phyloP scores from a whole-genome alignment of 176 grass and related monocot species.

The Phyllostachys edulis region DNA sequence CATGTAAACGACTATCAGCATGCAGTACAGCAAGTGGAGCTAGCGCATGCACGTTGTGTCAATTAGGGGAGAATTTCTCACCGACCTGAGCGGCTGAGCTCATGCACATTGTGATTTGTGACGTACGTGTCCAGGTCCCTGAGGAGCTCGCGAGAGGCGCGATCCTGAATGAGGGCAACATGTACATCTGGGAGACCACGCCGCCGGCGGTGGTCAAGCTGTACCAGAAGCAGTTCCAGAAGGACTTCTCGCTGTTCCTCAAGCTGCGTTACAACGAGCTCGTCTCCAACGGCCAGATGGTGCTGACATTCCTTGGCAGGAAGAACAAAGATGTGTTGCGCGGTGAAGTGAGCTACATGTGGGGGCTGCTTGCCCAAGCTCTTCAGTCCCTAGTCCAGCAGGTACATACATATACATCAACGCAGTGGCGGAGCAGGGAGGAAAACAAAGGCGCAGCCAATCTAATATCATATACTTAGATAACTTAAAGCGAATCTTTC shows the following conservation, averaged over 20 bases:
- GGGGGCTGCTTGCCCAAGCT: conserved; percentile 30
- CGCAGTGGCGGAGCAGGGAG: not conserved
- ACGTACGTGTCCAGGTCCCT: conserved; percentile 26
- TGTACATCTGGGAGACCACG: conserved; percentile 46
- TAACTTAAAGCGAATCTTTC: not conserved
- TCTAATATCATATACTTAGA: not conserved
- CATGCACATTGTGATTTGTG: not conserved
- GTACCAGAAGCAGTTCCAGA: conserved; percentile 38
- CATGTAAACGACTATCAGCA: not conserved
- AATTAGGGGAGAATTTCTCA: not conserved
- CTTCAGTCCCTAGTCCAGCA: conserved; percentile 43
- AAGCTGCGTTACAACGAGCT: conserved; percentile 38
- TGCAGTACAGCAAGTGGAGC: too few species aligned
- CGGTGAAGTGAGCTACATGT: conserved; percentile 32
- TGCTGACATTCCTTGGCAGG: conserved; percentile 54
- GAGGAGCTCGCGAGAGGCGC: conserved; percentile 35
- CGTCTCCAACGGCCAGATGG: conserved; percentile 28
- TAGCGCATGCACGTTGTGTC: not conserved
- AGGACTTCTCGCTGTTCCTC: conserved; percentile 59
- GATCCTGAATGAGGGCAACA: conserved; percentile 40
- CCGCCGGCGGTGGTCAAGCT: conserved; percentile 28
- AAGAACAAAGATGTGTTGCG: not conserved
- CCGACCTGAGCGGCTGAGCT: not conserved
- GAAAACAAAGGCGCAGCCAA: not conserved
- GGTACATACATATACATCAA: not conserved